phyloP scores from a whole-genome alignment of 345 rosid species.

The Populus nigra region DNA sequence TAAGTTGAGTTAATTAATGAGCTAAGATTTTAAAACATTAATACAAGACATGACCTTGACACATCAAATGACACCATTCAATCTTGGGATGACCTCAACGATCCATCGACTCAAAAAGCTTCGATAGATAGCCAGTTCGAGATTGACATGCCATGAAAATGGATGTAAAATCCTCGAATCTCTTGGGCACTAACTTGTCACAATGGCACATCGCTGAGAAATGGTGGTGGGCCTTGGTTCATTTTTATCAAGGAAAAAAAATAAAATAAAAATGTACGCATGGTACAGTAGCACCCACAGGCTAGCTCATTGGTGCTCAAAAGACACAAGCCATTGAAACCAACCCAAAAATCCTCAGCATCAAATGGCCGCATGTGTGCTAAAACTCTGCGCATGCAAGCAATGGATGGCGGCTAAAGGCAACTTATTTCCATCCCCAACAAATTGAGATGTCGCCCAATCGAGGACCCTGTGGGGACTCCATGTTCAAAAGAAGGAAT shows the following conservation, averaged over 20 bases:
- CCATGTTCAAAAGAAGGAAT: constrained; percentile 24
- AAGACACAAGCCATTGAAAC: neutral
- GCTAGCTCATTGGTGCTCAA: constrained; percentile 30
- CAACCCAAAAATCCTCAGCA: neutral
- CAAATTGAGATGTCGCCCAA: constrained; percentile 33
- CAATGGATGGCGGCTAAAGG: constrained; percentile 62
- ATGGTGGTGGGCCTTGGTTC: constrained; percentile 41
- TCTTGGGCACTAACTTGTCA: constrained; percentile 27
- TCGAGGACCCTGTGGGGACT: constrained; percentile 41
- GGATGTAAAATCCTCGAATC: constrained; percentile 8
- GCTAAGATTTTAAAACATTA: too few relatives aligned
- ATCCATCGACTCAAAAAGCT: neutral
- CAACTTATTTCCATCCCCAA: constrained; percentile 27
- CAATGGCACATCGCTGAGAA: constrained; percentile 14
- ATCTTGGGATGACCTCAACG: constrained; percentile 6
- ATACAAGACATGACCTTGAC: neutral
- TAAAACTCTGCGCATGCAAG: constrained; percentile 49
- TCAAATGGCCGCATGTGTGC: constrained; percentile 35
- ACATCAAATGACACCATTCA: constrained; percentile 2
- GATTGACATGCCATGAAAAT: constrained; percentile 23
- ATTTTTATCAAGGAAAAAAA: constrained; percentile 19
- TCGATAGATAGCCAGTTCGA: neutral
- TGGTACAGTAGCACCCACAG: constrained; percentile 79
- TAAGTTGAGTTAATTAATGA: too few relatives aligned
- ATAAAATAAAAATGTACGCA: constrained; percentile 45